phyloP scores from a whole-genome alignment of 805 yeast genomes.

The Barnettozyma vustinii region DNA sequence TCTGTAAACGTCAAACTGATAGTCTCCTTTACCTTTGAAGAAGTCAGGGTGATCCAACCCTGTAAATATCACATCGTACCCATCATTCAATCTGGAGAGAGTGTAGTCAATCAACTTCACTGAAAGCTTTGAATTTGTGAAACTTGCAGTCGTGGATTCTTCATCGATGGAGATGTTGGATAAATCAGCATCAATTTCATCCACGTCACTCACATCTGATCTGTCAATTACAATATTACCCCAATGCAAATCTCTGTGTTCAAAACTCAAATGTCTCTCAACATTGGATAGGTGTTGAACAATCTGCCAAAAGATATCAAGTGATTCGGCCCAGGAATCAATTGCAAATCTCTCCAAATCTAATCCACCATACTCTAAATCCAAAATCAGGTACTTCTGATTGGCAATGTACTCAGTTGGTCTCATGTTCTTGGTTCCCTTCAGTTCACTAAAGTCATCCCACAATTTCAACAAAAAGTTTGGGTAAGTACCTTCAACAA shows the following conservation, averaged over 20 bases:
- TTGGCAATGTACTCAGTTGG: slow-evolving; percentile 32
- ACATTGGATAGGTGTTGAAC: slow-evolving; percentile 44
- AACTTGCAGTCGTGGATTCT: neutral
- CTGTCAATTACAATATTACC: slow-evolving; percentile 51
- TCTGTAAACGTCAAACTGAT: slow-evolving; percentile 57
- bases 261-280: slow-evolving; percentile 50
- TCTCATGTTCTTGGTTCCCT: slow-evolving; percentile 30
- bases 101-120: slow-evolving; percentile 57
- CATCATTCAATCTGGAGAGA: slow-evolving; percentile 42
- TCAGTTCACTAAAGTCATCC: slow-evolving; percentile 34
- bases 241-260: slow-evolving; percentile 68
- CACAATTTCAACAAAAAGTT: slow-evolving; percentile 35
- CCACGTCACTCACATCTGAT: slow-evolving; percentile 16
- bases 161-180: slow-evolving; percentile 15
- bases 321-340: slow-evolving; percentile 33
- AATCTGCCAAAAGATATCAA: slow-evolving; percentile 48
- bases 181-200: slow-evolving; percentile 20
- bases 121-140: slow-evolving; percentile 13
- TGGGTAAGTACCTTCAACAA: slow-evolving; percentile 45
- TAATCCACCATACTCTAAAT: slow-evolving; percentile 36
- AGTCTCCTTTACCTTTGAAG: slow-evolving; percentile 55
- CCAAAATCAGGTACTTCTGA: slow-evolving; percentile 30
- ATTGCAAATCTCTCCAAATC: slow-evolving; percentile 41
- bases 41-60: slow-evolving; percentile 62
- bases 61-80: slow-evolving; percentile 35